These are phyloP conservation scores for Gossypium sturtianum DNA, from an alignment of 345 rosid genomes.

Conservation along the genomic window DNA sequence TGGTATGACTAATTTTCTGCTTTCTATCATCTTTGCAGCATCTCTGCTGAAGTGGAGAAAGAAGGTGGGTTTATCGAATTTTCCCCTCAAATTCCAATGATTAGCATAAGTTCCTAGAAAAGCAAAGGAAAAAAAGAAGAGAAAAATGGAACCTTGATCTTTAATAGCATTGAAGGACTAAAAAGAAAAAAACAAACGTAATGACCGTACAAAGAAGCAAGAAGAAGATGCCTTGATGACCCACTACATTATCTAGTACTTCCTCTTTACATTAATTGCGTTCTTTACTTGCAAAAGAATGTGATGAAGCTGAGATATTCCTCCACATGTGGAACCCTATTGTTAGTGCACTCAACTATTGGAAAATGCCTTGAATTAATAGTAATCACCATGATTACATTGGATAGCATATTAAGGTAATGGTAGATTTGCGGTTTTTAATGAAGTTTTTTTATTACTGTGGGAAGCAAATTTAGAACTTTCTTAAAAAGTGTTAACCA, in stretches of 20 bases:
- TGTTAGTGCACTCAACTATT: slow-evolving; percentile 11
- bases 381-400: background rate
- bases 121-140: background rate
- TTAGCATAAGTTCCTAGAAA: slow-evolving; percentile 14
- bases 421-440: too few species aligned
- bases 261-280: background rate
- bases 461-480: too few species aligned
- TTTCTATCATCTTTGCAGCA: background rate
- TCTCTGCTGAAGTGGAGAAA: slow-evolving; percentile 16
- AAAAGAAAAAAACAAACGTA: background rate
- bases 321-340: background rate
- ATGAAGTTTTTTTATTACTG: too few species aligned
- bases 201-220: slow-evolving; percentile 10
- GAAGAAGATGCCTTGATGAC: slow-evolving; percentile 6
- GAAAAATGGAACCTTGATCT: background rate
- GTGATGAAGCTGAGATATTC: background rate
- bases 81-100: background rate
- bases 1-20: too few species aligned
- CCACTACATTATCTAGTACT: slow-evolving; percentile 11
- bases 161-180: too few species aligned
- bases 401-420: too few species aligned
- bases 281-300: slow-evolving; percentile 1
- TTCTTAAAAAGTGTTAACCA: background rate
- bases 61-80: slow-evolving; percentile 25
- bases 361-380: background rate